Base-by-base conservation (phyloP, 768 basidiomycete species). In the Amanita inopinata region DNA sequence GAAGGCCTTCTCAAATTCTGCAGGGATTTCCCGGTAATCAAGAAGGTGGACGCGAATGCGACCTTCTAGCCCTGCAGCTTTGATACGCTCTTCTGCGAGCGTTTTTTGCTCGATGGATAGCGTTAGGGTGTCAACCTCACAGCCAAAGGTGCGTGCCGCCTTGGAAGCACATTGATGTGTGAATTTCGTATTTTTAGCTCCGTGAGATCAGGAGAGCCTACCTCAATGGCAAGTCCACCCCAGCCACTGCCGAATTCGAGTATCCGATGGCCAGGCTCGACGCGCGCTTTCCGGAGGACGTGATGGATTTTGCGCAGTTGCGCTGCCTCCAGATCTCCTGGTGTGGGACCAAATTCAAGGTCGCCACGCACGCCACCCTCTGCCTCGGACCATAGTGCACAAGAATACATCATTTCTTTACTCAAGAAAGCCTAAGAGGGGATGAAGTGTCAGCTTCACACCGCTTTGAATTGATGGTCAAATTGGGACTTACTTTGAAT, bases 241-340 rank as follows among this genome's bases (percentile, higher is more conserved):
- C 91, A 94, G n/a, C 91, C 91, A 37, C 81, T 81, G 17, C 90
- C 91, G 53, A 93, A 89, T 65, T 94, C 91, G 25, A 94, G 68
- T 33, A 93, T 74, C 19, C 88, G 76, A 56, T 90, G 72, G 0
- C 88, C 88, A 33, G 78, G 79, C 55, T 76, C 71, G 44, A 92
- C 80, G 38, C 79, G 79, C 19, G 88, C 86, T 48, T 80, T 75
- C 11, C 64, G 70, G 45, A 92, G 81, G 49, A 93, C 85, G 53
- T 89, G 72, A 46, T 74, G 79, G 38, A 93, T 78, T 60, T 94
- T 94, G 33, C 86, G 78, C 23, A 73, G 67, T 55, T 94, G 91
- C 0, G 90, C 89, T 15, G 78, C 73, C 58, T 87, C 84, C 33
- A 93, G 66, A 53, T 87, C 85, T 17, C 78, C 77, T 18, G 71